A percentile compares a stretch with the other conserved stretches of the same genome.
Conservation (phyloP, 1,139 yeast genomes). For the Pichiaceae sp. region DNA sequence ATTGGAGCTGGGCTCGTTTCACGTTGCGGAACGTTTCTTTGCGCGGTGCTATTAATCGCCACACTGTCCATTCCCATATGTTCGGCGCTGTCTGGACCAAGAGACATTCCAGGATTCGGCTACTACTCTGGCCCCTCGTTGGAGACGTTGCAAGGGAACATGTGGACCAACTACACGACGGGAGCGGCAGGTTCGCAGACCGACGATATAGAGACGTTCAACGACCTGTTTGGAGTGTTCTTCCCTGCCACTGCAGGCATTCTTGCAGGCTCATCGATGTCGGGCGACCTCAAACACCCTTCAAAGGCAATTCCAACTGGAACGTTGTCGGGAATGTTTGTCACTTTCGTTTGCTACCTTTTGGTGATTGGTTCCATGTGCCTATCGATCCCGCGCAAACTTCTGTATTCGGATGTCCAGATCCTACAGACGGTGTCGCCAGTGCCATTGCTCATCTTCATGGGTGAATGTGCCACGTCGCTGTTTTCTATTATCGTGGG, state of each 20-base stretch:
- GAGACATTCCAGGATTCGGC: slow-evolving; percentile 38
- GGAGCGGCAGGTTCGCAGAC: slow-evolving; percentile 89
- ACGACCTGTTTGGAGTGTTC: slow-evolving; percentile 84
- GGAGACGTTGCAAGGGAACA: slow-evolving; percentile 53
- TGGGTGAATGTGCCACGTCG: slow-evolving; percentile 87
- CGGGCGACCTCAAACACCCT: slow-evolving; percentile 85
- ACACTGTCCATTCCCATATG: slow-evolving; percentile 71
- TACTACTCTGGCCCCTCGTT: slow-evolving; percentile 70
- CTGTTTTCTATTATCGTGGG: slow-evolving; percentile 92
- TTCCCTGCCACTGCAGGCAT: slow-evolving; percentile 98
- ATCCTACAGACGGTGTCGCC: slow-evolving; percentile 75
- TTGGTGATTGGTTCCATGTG: slow-evolving; percentile 77
- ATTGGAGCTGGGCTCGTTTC: slow-evolving; percentile 82
- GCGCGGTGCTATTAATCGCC: slow-evolving; percentile 59
- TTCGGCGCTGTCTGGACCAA: slow-evolving; percentile 55
- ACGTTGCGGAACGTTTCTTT: slow-evolving; percentile 70
- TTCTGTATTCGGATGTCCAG: slow-evolving; percentile 70
- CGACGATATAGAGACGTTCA: slow-evolving; percentile 61
- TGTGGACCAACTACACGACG: slow-evolving; percentile 71
- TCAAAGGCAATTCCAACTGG: slow-evolving; percentile 87
- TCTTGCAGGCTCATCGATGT: slow-evolving; percentile 98
- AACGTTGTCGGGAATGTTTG: slow-evolving; percentile 68
- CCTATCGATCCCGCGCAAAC: slow-evolving; percentile 65
- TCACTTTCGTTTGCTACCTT: slow-evolving; percentile 69
- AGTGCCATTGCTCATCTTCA: slow-evolving; percentile 59